These are phyloP conservation scores for Cladosporium sp. DNA, from an alignment of 2,329 filamentous ascomycete species.

Conservation along the genomic window DNA sequence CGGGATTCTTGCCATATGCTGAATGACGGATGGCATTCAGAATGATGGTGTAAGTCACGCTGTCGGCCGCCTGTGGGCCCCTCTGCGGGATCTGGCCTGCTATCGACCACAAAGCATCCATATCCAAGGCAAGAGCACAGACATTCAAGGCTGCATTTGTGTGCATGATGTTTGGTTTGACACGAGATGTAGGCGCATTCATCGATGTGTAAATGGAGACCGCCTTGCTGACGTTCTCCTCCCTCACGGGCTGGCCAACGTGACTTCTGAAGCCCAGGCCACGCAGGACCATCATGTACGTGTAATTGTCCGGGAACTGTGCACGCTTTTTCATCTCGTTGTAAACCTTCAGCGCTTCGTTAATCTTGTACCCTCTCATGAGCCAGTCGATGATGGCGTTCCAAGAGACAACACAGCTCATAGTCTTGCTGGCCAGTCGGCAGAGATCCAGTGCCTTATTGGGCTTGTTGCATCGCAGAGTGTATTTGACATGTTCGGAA, in stretches of 20 bases:
- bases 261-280: constrained; percentile 57
- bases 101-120: constrained; percentile 79
- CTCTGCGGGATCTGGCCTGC: constrained; percentile 68
- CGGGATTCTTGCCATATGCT: constrained; percentile 25
- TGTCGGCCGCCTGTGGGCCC: constrained; percentile 64
- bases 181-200: constrained; percentile 58
- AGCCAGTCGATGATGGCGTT: constrained; percentile 78
- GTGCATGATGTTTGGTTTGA: constrained; percentile 76
- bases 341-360: constrained; percentile 73
- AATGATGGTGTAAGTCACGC: constrained; percentile 77
- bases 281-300: constrained; percentile 79
- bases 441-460: constrained; percentile 69
- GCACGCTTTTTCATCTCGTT: constrained; percentile 99
- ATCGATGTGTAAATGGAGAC: constrained; percentile 77
- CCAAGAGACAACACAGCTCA: constrained; percentile 75
- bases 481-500: constrained; percentile 63
- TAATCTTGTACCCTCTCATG: constrained; percentile 61
- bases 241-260: constrained; percentile 46
- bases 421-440: constrained; percentile 65
- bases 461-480: constrained; percentile 60
- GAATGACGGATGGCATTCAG: constrained; percentile 69
- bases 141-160: constrained; percentile 85
- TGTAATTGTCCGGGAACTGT: constrained; percentile 75
- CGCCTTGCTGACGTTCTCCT: constrained; percentile 66
- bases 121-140: constrained; percentile 70